Conservation (phyloP, 306 rosid genomes). For the Castanea sativa region DNA sequence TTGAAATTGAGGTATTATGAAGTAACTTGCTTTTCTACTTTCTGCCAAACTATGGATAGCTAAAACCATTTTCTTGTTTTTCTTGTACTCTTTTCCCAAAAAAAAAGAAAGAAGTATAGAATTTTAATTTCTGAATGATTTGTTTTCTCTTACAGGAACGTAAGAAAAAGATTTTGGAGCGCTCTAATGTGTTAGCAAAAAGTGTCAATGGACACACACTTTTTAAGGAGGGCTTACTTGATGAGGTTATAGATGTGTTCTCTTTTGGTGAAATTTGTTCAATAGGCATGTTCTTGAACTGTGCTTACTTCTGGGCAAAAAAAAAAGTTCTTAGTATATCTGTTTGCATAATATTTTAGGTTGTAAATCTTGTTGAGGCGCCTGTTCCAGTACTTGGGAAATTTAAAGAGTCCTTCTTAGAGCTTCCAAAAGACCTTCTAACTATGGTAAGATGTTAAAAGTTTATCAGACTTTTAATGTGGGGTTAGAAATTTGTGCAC, state of each 20-base stretch:
- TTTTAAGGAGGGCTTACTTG: conserved; percentile 70
- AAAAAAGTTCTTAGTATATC: conserved; percentile 19
- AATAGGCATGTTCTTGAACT: not conserved
- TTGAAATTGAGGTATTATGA: conserved; percentile 62
- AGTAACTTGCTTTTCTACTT: not conserved
- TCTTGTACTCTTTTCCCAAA: not conserved
- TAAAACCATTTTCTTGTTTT: not conserved
- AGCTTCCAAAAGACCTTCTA: conserved; percentile 91
- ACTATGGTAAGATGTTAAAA: conserved; percentile 64
- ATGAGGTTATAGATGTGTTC: conserved; percentile 59
- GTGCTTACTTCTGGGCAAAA: not conserved
- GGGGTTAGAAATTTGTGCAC: conserved; percentile 11
- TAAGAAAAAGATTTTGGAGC: conserved; percentile 56
- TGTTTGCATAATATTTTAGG: conserved; percentile 39
- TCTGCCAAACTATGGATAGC: not conserved
- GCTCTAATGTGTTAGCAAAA: conserved; percentile 62
- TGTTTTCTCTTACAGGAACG: conserved; percentile 53
- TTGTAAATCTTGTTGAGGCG: conserved; percentile 91
- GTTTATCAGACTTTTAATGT: not conserved
- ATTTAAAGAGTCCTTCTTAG: conserved; percentile 77
- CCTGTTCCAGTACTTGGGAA: conserved; percentile 92
- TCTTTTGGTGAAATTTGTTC: conserved; percentile 24
- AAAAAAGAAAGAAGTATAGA: not conserved
- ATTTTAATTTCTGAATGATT: not conserved
- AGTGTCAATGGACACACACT: conserved; percentile 67